Evolutionary conservation across 2,329 filamentous ascomycete species (phyloP), one percentile per base, ranked within the genome.

Genomic region (Sphaerulina populicola): DNA sequence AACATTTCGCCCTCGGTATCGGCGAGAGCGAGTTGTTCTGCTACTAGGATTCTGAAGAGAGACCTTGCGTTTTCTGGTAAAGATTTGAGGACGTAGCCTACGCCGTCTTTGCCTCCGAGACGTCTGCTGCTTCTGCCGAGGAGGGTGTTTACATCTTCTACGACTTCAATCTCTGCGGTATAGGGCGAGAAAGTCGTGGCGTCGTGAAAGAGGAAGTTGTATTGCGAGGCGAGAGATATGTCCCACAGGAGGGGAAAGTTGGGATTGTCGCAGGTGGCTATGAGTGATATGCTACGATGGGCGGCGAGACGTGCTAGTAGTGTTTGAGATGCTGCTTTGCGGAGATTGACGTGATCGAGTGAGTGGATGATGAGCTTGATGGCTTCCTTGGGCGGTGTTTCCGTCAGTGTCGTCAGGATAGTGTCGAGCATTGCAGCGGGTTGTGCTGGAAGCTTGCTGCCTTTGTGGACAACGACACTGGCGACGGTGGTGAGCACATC

Each of bases 191-290:
- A 96, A 0, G 93, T 97, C 1, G 93, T 97, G 62, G 85, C 85
- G 71, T 98, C 90, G 71, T 98, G 93, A 69, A 94, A 96, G 27
- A 88, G 74, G 60, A 96, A 90, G 66, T 86, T 86, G 69, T 90
- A 88, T 27, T 86, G 80, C 12, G 88, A 84, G 42, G 86, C 84
- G n/a, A 90, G 76, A 49, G 83, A 83, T 47, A 87, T 83, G 69
- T 96, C 89, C 90, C 91, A 98, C 45, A 97, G 77, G 1, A 96
- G 71, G 0, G 88, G 74, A 64, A 95, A 95, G 62, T 86, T 88
- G 6, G 90, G 88, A 7, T 88, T 89, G 69, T 97, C 91, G 50
- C 85, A 85, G 1, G 89, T 94, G 60, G 85, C 86, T 29, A 94
- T 69, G 23, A 97, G 73, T 47, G 77, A 80, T 55, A 97, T 77